Evolutionary conservation across 1,284 basidiomycete species (phyloP).

Genomic region (Boletus semigastroideus): DNA sequence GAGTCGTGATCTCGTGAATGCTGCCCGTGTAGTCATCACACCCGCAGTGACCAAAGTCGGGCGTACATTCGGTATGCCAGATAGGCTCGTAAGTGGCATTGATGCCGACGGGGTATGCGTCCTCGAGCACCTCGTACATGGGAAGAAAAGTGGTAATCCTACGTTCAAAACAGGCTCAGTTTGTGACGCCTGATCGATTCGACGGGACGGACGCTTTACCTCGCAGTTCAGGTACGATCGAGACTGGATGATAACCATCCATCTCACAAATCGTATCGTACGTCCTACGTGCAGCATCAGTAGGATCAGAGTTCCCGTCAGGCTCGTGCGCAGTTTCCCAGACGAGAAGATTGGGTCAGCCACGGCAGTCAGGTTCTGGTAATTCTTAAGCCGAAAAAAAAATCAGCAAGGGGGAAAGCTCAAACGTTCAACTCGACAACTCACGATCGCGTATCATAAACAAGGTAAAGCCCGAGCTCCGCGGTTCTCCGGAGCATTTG

Average conservation of each 20-base stretch:
- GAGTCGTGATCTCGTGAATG: conserved; percentile 25
- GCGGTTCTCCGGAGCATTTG: conserved; percentile 20
- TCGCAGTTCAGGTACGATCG: conserved; percentile 73
- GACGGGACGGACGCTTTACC: conserved; percentile 5
- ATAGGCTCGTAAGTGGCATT: conserved; percentile 32
- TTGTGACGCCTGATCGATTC: neutral
- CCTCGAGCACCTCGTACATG: conserved; percentile 47
- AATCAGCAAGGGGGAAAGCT: neutral
- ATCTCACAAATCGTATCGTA: conserved; percentile 64
- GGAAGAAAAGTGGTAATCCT: conserved; percentile 60
- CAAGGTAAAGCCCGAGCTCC: conserved; percentile 28
- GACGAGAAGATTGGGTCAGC: conserved; percentile 63
- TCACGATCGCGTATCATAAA: conserved; percentile 40
- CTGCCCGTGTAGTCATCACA: conserved; percentile 32
- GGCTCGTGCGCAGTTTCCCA: conserved; percentile 81
- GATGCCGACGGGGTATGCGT: conserved; percentile 32
- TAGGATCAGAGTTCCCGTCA: conserved; percentile 65
- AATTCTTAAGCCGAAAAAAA: conserved; percentile 31
- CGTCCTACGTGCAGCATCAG: conserved; percentile 51
- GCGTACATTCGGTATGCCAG: conserved; percentile 29
- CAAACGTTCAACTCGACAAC: conserved; percentile 24
- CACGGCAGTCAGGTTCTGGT: conserved; percentile 60
- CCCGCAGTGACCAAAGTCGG: conserved; percentile 33
- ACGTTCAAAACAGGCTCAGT: neutral
- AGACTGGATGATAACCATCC: conserved; percentile 75